These are phyloP conservation scores for Fragaria nilgerrensis DNA, from an alignment of 306 rosid species.

Conservation along the genomic window DNA sequence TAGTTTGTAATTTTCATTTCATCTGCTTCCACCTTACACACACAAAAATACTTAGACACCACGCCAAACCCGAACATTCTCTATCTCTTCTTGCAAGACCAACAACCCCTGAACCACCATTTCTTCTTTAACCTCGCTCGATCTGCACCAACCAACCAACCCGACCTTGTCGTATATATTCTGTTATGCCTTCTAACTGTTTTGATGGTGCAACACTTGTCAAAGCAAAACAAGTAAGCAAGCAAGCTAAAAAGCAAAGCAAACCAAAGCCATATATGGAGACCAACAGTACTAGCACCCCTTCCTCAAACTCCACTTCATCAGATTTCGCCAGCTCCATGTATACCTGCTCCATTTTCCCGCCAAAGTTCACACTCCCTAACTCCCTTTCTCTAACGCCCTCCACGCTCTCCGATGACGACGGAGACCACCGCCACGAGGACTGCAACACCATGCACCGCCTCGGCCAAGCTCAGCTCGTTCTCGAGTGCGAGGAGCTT, in stretches of 20 bases:
- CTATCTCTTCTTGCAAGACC: neutral
- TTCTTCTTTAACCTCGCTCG: neutral
- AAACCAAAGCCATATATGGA: conserved; percentile 18
- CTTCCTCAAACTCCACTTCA: conserved; percentile 13
- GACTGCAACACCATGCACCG: conserved; percentile 24
- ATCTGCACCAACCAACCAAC: conserved; percentile 6
- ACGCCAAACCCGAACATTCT: conserved; percentile 37
- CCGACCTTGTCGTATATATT: neutral
- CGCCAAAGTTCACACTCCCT: conserved; percentile 34
- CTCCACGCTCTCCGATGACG: conserved; percentile 40
- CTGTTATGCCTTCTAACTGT: conserved; percentile 31
- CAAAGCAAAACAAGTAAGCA: too few species aligned
- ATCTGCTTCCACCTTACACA: conserved; percentile 20
- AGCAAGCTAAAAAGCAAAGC: neutral
- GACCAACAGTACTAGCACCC: conserved; percentile 10
- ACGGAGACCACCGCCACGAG: neutral
- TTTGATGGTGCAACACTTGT: conserved; percentile 14
- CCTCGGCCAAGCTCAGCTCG: conserved; percentile 42
- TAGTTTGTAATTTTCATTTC: conserved; percentile 8
- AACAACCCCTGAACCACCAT: conserved; percentile 6
- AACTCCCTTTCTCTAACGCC: conserved; percentile 42
- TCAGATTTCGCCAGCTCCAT: conserved; percentile 31
- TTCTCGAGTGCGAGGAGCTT: conserved; percentile 37
- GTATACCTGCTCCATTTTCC: conserved; percentile 37
- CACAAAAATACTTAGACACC: conserved; percentile 30